A percentile compares a stretch with the other conserved stretches of the same genome.
phyloP scores from a whole-genome alignment of 495 filamentous ascomycete genomes.

The Pyrenula aspistea region DNA sequence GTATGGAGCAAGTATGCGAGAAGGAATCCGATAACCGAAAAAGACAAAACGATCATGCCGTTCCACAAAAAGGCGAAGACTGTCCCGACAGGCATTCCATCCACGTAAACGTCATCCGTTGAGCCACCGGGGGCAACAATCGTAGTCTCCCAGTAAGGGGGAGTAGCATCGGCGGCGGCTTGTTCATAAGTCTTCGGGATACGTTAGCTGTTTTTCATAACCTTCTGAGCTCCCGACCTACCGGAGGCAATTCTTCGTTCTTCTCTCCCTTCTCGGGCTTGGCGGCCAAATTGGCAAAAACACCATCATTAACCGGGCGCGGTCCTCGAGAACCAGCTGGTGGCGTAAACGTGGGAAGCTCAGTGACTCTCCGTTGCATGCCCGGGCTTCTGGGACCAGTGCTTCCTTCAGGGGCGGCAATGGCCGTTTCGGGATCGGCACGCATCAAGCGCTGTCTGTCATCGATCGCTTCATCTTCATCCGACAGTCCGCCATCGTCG shows the following conservation, averaged over 20 bases:
- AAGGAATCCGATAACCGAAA: constrained; percentile 92
- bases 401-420: constrained; percentile 18
- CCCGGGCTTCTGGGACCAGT: constrained; percentile 6
- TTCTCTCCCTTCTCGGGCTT: constrained; percentile 82
- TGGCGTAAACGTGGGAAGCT: constrained; percentile 35
- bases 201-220: neutral
- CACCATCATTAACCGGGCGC: constrained; percentile 63
- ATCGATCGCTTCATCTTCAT: constrained; percentile 62
- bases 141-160: constrained; percentile 98
- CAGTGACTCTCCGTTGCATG: constrained; percentile 35
- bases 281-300: constrained; percentile 88
- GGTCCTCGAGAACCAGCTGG: constrained; percentile 37
- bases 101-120: constrained; percentile 86
- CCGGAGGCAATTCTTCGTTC: constrained; percentile 79
- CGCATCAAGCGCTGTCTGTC: constrained; percentile 79
- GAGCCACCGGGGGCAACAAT: constrained; percentile 84
- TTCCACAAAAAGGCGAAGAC: constrained; percentile 97
- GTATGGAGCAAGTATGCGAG: constrained; percentile 97
- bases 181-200: constrained; percentile 79
- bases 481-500: constrained; percentile 57
- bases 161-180: constrained; percentile 91
- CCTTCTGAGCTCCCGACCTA: constrained; percentile 33
- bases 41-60: constrained; percentile 96
- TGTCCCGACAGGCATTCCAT: constrained; percentile 90
- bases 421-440: constrained; percentile 37